These are phyloP conservation scores for Lasiosphaeris hirsuta DNA, from an alignment of 495 filamentous ascomycete species.

Conservation along the genomic window DNA sequence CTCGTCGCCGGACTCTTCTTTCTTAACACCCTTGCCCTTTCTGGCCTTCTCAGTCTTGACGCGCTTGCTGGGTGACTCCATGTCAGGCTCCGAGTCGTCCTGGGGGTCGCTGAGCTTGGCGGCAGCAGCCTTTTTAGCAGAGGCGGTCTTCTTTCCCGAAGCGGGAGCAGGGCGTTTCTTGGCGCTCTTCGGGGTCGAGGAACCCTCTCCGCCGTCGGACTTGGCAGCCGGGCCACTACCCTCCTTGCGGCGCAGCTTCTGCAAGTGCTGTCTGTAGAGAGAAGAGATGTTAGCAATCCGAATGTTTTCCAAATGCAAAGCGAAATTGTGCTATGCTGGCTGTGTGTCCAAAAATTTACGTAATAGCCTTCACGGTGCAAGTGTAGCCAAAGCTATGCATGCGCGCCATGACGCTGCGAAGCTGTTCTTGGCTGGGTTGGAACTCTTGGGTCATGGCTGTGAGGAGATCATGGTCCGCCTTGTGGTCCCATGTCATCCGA, in stretches of 20 bases:
- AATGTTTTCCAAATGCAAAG: not conserved
- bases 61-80: not conserved
- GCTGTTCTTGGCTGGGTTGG: slow-evolving; percentile 15
- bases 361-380: slow-evolving; percentile 32
- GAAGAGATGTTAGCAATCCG: slow-evolving; percentile 14
- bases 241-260: slow-evolving; percentile 40
- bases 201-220: not conserved
- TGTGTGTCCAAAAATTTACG: slow-evolving; percentile 19
- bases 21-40: slow-evolving; percentile 19
- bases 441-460: slow-evolving; percentile 16
- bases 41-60: slow-evolving; percentile 11
- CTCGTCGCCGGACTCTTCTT: slow-evolving; percentile 4
- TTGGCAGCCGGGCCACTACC: slow-evolving; percentile 1
- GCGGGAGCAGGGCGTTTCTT: not conserved
- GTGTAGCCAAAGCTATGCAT: slow-evolving; percentile 23
- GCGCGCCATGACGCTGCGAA: slow-evolving; percentile 17
- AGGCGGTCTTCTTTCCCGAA: slow-evolving; percentile 8
- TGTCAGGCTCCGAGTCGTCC: slow-evolving; percentile 14
- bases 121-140: not conserved
- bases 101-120: no score
- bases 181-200: slow-evolving; percentile 14
- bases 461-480: slow-evolving; percentile 28
- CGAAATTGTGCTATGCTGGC: slow-evolving; percentile 1
- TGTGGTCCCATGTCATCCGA: slow-evolving; percentile 29
- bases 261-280: slow-evolving; percentile 36